These are phyloP conservation scores for Oryza brachyantha DNA, from an alignment of 176 grass and related monocot genomes.

Conservation along the genomic window DNA sequence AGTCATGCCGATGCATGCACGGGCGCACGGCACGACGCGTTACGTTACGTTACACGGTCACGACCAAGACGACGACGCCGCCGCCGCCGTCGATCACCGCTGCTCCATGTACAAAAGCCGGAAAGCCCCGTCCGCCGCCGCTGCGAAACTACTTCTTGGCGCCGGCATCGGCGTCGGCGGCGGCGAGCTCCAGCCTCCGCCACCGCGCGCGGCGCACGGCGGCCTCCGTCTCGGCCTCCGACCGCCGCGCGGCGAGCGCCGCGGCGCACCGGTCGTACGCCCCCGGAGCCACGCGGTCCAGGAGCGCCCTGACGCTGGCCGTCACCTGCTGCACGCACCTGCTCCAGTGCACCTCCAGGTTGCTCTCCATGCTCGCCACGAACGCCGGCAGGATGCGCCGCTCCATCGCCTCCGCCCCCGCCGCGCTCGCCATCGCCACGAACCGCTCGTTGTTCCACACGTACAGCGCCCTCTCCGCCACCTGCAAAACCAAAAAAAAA, in stretches of 20 bases:
- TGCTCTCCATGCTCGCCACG: constrained; percentile 62
- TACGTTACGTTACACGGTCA: background rate
- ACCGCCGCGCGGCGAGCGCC: constrained; percentile 30
- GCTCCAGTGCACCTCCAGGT: constrained; percentile 82
- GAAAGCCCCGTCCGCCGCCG: no score
- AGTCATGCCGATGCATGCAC: no score
- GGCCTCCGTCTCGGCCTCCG: constrained; percentile 18
- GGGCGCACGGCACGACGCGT: background rate
- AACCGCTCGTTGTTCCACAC: constrained; percentile 88
- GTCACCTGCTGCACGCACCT: constrained; percentile 77
- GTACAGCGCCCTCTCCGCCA: constrained; percentile 82
- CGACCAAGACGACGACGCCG: background rate
- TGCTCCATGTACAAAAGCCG: background rate
- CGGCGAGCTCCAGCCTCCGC: constrained; percentile 50
- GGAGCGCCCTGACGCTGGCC: constrained; percentile 55
- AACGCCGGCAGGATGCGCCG: constrained; percentile 56
- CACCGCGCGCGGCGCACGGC: constrained; percentile 47
- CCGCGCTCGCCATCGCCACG: constrained; percentile 53
- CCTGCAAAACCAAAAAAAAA: constrained; percentile 39
- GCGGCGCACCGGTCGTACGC: constrained; percentile 51
- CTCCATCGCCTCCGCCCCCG: constrained; percentile 35
- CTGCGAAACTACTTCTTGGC: no score
- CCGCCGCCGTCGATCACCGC: no score
- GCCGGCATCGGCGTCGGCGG: background rate
- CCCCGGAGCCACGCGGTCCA: constrained; percentile 50